Percentiles rank a stretch among this genome's conserved stretches.
phyloP scores from a whole-genome alignment of 2,329 filamentous ascomycete genomes.

The Ascochyta pisi region DNA sequence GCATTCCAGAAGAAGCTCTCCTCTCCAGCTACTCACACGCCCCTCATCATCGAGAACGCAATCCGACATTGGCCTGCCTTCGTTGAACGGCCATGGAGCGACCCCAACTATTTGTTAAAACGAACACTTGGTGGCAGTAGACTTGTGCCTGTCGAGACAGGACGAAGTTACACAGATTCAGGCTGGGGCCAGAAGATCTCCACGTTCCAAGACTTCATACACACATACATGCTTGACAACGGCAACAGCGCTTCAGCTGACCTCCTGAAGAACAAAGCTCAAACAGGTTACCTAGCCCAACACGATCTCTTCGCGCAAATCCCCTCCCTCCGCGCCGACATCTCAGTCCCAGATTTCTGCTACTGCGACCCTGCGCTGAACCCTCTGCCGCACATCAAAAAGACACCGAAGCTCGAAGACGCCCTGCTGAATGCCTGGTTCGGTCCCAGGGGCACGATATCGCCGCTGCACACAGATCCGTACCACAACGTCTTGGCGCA shows the following conservation, averaged over 20 bases:
- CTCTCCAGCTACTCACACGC: constrained; percentile 43
- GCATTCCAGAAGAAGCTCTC: constrained; percentile 41
- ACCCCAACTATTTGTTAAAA: constrained; percentile 74
- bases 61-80: constrained; percentile 79
- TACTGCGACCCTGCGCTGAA: constrained; percentile 65
- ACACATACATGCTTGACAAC: constrained; percentile 61
- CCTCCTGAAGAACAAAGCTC: neutral
- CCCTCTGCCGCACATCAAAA: constrained; percentile 24
- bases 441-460: constrained; percentile 85
- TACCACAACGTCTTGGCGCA: constrained; percentile 94
- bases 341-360: constrained; percentile 83
- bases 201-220: constrained; percentile 74
- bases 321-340: constrained; percentile 75
- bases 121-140: constrained; percentile 78
- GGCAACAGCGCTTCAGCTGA: neutral
- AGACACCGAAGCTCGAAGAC: constrained; percentile 49
- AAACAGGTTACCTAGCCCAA: constrained; percentile 86
- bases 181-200: constrained; percentile 86
- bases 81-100: constrained; percentile 72
- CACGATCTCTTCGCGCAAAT: constrained; percentile 88
- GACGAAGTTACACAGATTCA: constrained; percentile 84
- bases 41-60: constrained; percentile 73
- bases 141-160: constrained; percentile 85
- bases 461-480: constrained; percentile 89
- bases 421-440: constrained; percentile 92